Base-by-base conservation (phyloP, 352 stramenopile species). In the Phytophthora sp. region DNA sequence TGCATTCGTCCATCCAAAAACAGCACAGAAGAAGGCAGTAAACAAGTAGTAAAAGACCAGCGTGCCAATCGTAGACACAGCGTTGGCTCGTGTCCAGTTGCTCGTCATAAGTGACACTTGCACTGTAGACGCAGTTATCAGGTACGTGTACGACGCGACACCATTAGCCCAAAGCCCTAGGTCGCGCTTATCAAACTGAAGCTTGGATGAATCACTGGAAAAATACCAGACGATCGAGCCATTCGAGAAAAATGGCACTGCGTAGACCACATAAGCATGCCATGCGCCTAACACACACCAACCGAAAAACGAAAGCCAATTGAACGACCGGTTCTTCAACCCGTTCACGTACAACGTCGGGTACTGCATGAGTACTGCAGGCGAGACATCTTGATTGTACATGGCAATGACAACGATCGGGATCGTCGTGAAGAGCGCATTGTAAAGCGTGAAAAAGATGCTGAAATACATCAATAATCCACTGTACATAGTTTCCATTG, bases 361-460 rank as follows among this genome's bases (percentile, higher is more conserved):
- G 66, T 96, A 96, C 65, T 96, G 88, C 88, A 95, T 95, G 16
- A 96, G 76, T 50, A 94, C 88, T 0, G 84, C 84, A 31, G 88
- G 87, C n/a, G 82, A 94, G 24, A 95, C 87, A 27, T 96, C 88
- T 63, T 96, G 88, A 55, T 96, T 96, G 76, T 95, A 96, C 86
- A 96, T 96, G 30, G 88, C 88, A 56, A 96, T 93, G 35, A 96
- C 61, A 21, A 96, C 88, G 57, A 96, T 96, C 13, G 88, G 88
- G 54, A 96, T 94, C 6, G 88, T 96, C 55, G 88, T 94, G 62
- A 96, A 96, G 12, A 96, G 73, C 38, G 88, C 88, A 53, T 96
- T 96, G 76, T 96, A 96, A 2, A 96, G 74, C 58, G 88, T 96
- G 57, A 96, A 96, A 69, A 88, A 93, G 51, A 96, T 93, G 66